Evolutionary conservation across 208 protist genomes (phyloP), one percentile per base, ranked within the genome.

Genomic region (Wallacemonas sp.): DNA sequence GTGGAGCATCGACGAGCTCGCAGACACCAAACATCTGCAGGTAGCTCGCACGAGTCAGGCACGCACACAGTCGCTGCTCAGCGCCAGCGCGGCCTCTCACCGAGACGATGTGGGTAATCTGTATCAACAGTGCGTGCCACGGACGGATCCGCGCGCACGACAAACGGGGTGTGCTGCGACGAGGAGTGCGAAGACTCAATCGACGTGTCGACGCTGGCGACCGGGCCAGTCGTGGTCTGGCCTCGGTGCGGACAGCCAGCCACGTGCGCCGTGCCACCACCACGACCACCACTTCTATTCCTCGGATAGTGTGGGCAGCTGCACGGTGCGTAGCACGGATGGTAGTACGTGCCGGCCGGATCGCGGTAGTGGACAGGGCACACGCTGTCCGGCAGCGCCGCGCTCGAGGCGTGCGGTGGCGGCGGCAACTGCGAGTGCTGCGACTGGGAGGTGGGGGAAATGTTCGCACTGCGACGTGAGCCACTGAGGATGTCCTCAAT

Each of bases 241-340:
- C 42, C 18, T 7, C 11, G 23, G 10, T 42, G 31, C 3, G 52
- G 25, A 29, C 52, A 59, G 32, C 31, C 52, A 25, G 12, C 3
- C 7, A 7, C 38, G 57, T 64, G 57, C 7, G 38, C 57, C 14
- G 20, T 10, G 23, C 20, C 26, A n/a, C 16, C 42, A 41, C n/a
- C n/a, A 12, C n/a, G 16, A 50, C 8, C 44, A 55, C 57, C 31
- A 59, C n/a, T 23, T 4, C 41, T 33, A 4, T 32, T 3, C 4
- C 41, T 55, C 45, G 41, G 28, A 49, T 32, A 72, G 54, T 80
- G 71, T 14, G 64, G 38, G 61, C 79, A 88, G 22, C 39, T 68
- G 46, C 54, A 42, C 2, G 84, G 84, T 1, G 82, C 84, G 66
- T 81, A 95, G 69, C 90, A 95, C 0, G 72, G 55, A 62, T 95